Base-by-base conservation (phyloP, 257 asterid species). In the Gynochthodes officinalis region DNA sequence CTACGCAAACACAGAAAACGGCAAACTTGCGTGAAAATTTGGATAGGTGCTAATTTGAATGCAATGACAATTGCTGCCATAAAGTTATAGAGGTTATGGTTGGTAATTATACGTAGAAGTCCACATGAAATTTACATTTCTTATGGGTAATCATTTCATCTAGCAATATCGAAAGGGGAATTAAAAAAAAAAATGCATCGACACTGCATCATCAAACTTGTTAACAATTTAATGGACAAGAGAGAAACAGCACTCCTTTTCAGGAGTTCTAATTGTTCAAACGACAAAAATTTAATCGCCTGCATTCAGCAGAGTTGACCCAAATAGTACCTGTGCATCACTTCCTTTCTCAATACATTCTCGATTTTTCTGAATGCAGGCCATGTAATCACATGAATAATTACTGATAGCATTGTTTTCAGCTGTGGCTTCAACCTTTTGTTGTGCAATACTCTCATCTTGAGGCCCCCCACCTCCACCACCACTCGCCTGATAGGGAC, bases 271-370 rank as follows among this genome's bases (percentile, higher is more conserved):
- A 28, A 19, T 60, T 30, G 30, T 2, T 71, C 61, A 3, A 58
- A 63, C 33, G 35, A 16, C n/a, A n/a, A n/a, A n/a, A n/a, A n/a
- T n/a, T n/a, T n/a, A n/a, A n/a, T n/a, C n/a, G 21, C 63, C 57
- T 55, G 63, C 21, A 25, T 28, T 10, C 2, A 18, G 11, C 14
- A 33, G 35, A 23, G 3, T 52, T 73, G 50, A 33, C 43, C 27
- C 48, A 32, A 44, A 73, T 46, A 72, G 42, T 87, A 93, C 98
- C 98, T 91, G 98, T 76, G 87, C 88, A 80, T 91, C 97, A 71
- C 85, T 89, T 78, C 92, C 96, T 83, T 93, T 93, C 78, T 87
- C 90, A 58, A 81, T 73, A 69, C 86, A 84, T 78, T 87, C 89
- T 71, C 81, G 80, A 57, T 86, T 85, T 75, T 82, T 87, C 86